A percentile compares a stretch with the other conserved stretches of the same genome.
phyloP scores from a whole-genome alignment of 345 rosid species.

The Citrus reticulata region DNA sequence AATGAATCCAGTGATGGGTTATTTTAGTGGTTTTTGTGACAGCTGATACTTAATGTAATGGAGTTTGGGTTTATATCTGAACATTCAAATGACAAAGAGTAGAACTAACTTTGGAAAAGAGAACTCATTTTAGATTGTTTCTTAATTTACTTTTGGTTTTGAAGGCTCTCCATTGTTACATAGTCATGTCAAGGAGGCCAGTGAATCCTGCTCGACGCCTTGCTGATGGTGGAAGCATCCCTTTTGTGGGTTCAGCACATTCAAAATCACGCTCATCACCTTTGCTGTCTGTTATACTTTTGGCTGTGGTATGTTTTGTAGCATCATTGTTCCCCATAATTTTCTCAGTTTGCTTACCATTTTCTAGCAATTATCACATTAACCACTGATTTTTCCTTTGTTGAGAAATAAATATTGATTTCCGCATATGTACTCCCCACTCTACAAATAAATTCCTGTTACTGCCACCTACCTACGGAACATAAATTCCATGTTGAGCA shows the following conservation, averaged over 20 bases:
- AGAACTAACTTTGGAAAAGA: neutral
- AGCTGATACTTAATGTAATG: neutral
- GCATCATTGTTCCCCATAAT: neutral
- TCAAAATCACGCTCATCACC: conserved; percentile 58
- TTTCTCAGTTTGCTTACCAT: neutral
- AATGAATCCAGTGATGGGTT: neutral
- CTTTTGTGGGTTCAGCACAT: conserved; percentile 41
- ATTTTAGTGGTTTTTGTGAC: neutral
- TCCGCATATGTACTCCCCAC: neutral
- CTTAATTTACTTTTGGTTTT: conserved; percentile 2
- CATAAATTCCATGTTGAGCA: neutral
- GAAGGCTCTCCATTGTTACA: conserved; percentile 1
- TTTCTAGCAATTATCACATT: neutral
- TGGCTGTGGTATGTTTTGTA: conserved; percentile 40
- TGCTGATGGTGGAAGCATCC: conserved; percentile 45
- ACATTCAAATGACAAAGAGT: neutral
- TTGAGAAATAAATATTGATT: neutral
- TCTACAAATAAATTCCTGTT: neutral
- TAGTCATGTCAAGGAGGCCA: conserved; percentile 62
- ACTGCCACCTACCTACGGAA: neutral
- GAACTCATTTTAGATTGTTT: neutral
- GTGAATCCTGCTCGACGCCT: conserved; percentile 54
- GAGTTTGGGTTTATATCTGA: neutral
- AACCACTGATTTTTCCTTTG: neutral
- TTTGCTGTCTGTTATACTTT: conserved; percentile 40